Conservation (phyloP, 495 filamentous ascomycete species). For the Aspergillus panamensis region DNA sequence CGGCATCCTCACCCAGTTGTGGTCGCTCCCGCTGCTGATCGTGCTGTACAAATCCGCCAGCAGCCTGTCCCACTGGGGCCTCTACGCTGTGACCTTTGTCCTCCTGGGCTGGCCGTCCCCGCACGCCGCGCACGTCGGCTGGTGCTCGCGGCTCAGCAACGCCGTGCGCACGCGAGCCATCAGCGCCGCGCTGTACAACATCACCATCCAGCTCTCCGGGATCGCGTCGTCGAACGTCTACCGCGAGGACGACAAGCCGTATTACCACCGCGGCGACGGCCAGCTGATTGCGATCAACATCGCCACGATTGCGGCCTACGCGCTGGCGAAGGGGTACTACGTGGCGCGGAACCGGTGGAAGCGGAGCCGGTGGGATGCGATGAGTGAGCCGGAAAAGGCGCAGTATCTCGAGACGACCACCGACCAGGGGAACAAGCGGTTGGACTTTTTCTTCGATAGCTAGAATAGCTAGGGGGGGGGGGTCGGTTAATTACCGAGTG, state of each 20-base stretch:
- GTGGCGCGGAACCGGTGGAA: conserved; percentile 27
- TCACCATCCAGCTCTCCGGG: conserved; percentile 43
- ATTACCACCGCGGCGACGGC: conserved; percentile 50
- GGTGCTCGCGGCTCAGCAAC: conserved; percentile 48
- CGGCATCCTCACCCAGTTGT: conserved; percentile 29
- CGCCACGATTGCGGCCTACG: conserved; percentile 38
- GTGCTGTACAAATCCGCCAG: conserved; percentile 42
- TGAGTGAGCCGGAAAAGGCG: conserved; percentile 20
- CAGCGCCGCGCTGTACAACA: conserved; percentile 54
- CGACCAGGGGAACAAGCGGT: conserved; percentile 37
- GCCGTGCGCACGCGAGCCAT: conserved; percentile 52
- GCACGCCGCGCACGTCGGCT: conserved; percentile 32
- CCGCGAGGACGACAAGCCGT: conserved; percentile 53
- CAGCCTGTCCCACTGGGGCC: conserved; percentile 48
- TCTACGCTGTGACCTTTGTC: conserved; percentile 53
- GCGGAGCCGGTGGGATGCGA: background rate
- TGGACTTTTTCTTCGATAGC: conserved; percentile 36
- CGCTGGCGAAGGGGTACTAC: conserved; percentile 40
- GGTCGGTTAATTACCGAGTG: no score
- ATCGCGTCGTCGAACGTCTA: conserved; percentile 56
- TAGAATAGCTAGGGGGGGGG: background rate
- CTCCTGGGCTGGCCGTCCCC: conserved; percentile 51
- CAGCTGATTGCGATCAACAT: conserved; percentile 45
- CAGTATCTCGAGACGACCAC: conserved; percentile 31
- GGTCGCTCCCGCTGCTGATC: conserved; percentile 33